These are phyloP conservation scores for Nemania sp. DNA, from an alignment of 2,329 filamentous ascomycete genomes.

Conservation along the genomic window DNA sequence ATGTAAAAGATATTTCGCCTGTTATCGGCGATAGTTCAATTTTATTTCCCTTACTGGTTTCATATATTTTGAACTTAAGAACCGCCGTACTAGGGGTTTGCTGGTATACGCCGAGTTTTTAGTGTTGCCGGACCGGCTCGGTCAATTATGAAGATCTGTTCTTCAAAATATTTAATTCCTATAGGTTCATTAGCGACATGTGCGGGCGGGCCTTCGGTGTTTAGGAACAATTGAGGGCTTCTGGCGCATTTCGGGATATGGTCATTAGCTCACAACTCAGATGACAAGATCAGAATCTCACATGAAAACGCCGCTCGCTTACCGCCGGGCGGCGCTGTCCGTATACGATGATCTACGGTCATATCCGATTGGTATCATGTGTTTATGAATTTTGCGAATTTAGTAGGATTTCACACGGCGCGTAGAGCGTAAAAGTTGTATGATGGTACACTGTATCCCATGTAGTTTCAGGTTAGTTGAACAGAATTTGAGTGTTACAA, in stretches of 20 bases:
- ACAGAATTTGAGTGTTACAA: background rate
- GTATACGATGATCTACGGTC: background rate
- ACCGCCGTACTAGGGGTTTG: no score
- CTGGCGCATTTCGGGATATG: no score
- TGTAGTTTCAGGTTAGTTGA: background rate
- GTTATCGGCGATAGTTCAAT: background rate
- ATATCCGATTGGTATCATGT: background rate
- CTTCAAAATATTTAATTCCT: no score
- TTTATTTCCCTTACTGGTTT: background rate
- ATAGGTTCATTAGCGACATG: no score
- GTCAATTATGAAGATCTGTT: no score
- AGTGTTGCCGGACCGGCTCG: no score
- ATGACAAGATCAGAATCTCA: background rate
- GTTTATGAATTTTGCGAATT: no score
- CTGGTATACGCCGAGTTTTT: no score
- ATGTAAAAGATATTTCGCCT: slow-evolving; percentile 7
- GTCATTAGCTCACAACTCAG: background rate
- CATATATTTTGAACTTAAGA: background rate
- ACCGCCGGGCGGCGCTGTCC: slow-evolving; percentile 14
- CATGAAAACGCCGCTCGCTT: background rate
- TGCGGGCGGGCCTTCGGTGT: no score
- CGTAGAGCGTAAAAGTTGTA: background rate
- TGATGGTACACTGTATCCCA: background rate
- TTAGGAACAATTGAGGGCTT: no score
- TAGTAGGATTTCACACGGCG: slow-evolving; percentile 1